A percentile compares a stretch with the other conserved stretches of the same genome.
Conservation (phyloP, 2,329 filamentous ascomycete genomes). For the Xylariaceae sp. region DNA sequence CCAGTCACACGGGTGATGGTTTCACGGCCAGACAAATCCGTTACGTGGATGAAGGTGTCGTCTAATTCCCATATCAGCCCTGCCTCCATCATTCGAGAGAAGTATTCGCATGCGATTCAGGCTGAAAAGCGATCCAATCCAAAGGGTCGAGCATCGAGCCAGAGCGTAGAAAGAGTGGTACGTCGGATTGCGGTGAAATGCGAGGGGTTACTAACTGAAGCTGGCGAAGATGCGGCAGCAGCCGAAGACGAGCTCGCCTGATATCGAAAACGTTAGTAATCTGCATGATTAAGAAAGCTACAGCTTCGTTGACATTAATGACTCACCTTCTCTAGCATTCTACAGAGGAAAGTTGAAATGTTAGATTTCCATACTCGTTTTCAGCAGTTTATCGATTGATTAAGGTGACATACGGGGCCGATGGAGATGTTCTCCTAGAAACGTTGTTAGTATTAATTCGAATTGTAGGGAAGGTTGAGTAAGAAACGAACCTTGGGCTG, state of each 20-base stretch:
- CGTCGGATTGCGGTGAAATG: not conserved
- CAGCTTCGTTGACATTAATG: not conserved
- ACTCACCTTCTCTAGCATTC: conserved; percentile 88
- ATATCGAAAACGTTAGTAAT: conserved; percentile 23
- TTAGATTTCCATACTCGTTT: conserved; percentile 10
- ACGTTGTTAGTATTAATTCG: conserved; percentile 1
- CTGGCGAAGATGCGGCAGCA: conserved; percentile 97
- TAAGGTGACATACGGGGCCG: conserved; percentile 13
- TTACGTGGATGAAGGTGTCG: conserved; percentile 96
- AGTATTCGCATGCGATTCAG: not conserved
- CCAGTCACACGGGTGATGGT: conserved; percentile 99
- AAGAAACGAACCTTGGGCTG: conserved; percentile 44
- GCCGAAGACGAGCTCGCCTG: conserved; percentile 94
- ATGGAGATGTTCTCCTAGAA: conserved; percentile 92
- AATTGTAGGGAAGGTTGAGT: not conserved
- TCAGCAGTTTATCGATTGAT: not conserved
- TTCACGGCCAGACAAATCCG: conserved; percentile 95
- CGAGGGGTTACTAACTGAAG: conserved; percentile 46
- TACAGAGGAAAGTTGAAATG: conserved; percentile 1
- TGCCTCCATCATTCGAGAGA: not conserved
- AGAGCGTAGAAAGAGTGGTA: not conserved
- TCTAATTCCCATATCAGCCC: conserved; percentile 31
- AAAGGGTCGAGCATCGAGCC: not conserved
- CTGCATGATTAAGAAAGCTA: not conserved
- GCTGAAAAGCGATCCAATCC: not conserved